Evolutionary conservation across 805 yeast species (phyloP).

Genomic region (Saccharomycopsis selenospora): DNA sequence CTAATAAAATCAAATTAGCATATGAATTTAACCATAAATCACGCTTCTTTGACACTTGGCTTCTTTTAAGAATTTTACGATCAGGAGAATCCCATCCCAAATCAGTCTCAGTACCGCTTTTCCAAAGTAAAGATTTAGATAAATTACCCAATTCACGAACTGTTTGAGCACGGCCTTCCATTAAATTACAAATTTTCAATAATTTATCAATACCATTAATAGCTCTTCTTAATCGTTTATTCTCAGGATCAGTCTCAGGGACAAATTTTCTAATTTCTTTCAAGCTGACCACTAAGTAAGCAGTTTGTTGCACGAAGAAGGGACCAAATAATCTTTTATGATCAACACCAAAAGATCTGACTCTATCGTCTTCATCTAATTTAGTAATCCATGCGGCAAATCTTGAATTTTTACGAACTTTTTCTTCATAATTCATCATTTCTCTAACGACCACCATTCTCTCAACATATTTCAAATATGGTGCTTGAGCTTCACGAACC

Average conservation of each 20-base stretch:
- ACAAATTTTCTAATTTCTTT: slow-evolving; percentile 49
- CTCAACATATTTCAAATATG: slow-evolving; percentile 54
- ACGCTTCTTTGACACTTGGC: slow-evolving; percentile 52
- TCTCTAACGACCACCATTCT: slow-evolving; percentile 55
- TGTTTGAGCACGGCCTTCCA: slow-evolving; percentile 55
- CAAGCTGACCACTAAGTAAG: slow-evolving; percentile 55
- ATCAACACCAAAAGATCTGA: slow-evolving; percentile 36
- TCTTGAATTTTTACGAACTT: slow-evolving; percentile 30
- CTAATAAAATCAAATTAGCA: slow-evolving; percentile 52
- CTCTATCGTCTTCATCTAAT: slow-evolving; percentile 41
- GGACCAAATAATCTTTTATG: slow-evolving; percentile 50
- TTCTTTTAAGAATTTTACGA: slow-evolving; percentile 51
- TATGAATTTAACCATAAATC: slow-evolving; percentile 56
- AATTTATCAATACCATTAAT: slow-evolving; percentile 46
- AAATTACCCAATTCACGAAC: slow-evolving; percentile 47
- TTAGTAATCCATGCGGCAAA: slow-evolving; percentile 54
- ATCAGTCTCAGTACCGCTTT: slow-evolving; percentile 40
- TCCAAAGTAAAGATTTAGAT: slow-evolving; percentile 48
- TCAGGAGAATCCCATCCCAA: slow-evolving; percentile 46
- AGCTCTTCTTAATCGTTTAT: slow-evolving; percentile 43
- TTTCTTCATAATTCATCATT: slow-evolving; percentile 41
- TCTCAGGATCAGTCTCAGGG: slow-evolving; percentile 43
- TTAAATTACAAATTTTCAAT: slow-evolving; percentile 53
- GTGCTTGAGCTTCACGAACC: slow-evolving; percentile 48
- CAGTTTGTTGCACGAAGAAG: slow-evolving; percentile 48